phyloP scores from a whole-genome alignment of 352 stramenopile species.

The Phytophthora hibernalis region DNA sequence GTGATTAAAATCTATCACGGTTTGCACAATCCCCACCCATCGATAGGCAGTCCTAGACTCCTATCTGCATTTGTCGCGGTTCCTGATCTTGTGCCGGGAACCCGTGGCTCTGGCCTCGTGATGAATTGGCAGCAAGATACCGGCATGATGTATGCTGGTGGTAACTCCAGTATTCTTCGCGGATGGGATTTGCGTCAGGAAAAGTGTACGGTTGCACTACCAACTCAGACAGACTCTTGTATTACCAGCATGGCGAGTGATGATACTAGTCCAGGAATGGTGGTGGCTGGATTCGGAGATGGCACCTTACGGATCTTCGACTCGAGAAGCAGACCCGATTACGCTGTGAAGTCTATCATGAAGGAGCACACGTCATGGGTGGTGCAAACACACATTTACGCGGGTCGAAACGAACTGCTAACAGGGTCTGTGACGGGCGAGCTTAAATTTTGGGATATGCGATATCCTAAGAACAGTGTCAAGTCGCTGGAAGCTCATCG shows the following conservation, averaged over 20 bases:
- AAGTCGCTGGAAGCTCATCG: constrained; percentile 91
- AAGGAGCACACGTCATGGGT: constrained; percentile 97
- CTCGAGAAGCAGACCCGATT: constrained; percentile 81
- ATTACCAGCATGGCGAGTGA: constrained; percentile 92
- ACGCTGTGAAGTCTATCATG: constrained; percentile 71
- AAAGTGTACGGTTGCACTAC: constrained; percentile 81
- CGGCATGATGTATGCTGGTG: constrained; percentile 92
- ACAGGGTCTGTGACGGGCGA: constrained; percentile 95
- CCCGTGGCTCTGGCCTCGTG: constrained; percentile 93
- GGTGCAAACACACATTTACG: constrained; percentile 90
- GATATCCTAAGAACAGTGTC: constrained; percentile 82
- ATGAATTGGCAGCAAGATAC: constrained; percentile 96
- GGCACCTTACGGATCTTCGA: constrained; percentile 96
- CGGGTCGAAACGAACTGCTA: constrained; percentile 89
- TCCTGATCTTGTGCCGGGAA: constrained; percentile 92
- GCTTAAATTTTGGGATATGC: constrained; percentile 98
- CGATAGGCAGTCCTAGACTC: constrained; percentile 69
- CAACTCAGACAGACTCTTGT: constrained; percentile 91
- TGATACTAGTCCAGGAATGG: constrained; percentile 71
- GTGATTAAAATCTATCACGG: constrained; percentile 96
- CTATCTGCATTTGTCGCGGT: constrained; percentile 94
- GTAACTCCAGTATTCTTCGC: constrained; percentile 92
- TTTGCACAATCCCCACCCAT: constrained; percentile 62
- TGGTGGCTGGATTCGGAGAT: constrained; percentile 95
- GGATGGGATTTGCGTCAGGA: constrained; percentile 97